Conservation (phyloP, 169 alveolate genomes). For the Plasmodium vinckei region DNA sequence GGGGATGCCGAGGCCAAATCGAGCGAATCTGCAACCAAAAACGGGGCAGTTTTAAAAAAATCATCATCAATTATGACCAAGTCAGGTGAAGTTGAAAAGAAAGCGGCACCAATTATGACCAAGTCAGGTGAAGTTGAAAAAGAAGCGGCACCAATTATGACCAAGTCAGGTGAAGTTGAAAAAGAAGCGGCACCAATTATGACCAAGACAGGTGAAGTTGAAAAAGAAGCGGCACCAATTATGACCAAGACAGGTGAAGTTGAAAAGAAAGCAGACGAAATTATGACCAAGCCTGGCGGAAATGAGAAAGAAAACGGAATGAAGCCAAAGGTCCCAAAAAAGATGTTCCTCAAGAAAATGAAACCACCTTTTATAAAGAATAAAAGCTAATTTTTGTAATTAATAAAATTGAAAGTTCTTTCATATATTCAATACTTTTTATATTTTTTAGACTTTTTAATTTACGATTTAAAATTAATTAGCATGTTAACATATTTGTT, state of each 20-base stretch:
- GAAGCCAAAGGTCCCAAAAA: conserved; percentile 1
- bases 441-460: too few species aligned
- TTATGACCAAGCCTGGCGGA: background rate
- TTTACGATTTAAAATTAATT: too few species aligned
- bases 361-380: conserved; percentile 4
- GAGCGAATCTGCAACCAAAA: background rate
- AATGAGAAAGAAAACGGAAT: background rate
- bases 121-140: background rate
- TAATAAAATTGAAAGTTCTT: too few species aligned
- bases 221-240: background rate
- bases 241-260: background rate
- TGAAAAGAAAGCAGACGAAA: background rate
- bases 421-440: too few species aligned
- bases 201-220: background rate
- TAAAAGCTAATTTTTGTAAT: background rate
- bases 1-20: background rate
- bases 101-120: background rate
- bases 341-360: conserved; percentile 6
- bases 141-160: background rate
- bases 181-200: background rate
- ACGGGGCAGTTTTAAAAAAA: background rate
- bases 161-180: background rate
- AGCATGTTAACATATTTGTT: too few species aligned
- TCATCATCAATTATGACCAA: background rate
- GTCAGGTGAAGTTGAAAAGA: background rate